A percentile compares a stretch with the other conserved stretches of the same genome.
Evolutionary conservation across 2,329 filamentous ascomycete species (phyloP).

Genomic region (Arthrobotrys megalospora): DNA sequence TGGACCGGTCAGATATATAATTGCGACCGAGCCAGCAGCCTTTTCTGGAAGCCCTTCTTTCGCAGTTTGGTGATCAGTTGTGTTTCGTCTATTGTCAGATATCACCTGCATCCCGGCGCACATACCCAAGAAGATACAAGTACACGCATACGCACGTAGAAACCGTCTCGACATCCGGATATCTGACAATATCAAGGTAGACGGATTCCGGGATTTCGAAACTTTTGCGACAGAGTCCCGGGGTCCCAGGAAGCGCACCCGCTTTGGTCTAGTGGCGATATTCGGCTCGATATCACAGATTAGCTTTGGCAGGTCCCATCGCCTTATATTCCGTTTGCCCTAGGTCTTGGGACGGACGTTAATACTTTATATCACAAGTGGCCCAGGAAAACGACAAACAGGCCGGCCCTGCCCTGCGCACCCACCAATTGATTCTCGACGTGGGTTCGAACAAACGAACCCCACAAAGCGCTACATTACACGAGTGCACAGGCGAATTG

Average conservation of each 20-base stretch:
- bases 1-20: conserved; percentile 32
- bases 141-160: neutral
- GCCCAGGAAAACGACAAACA: conserved; percentile 16
- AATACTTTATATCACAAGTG: conserved; percentile 27
- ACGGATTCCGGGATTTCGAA: neutral
- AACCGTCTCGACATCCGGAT: conserved; percentile 12
- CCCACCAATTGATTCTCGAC: conserved; percentile 46
- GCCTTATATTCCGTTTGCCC: conserved; percentile 28
- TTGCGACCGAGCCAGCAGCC: conserved; percentile 35
- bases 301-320: conserved; percentile 32
- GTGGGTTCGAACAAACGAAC: conserved; percentile 41
- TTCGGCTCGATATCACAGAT: conserved; percentile 33
- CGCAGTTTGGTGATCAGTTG: conserved; percentile 7
- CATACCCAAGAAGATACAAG: conserved; percentile 3
- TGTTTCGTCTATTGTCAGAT: conserved; percentile 12
- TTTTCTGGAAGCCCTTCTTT: conserved; percentile 23
- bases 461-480: conserved; percentile 54
- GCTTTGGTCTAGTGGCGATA: conserved; percentile 28
- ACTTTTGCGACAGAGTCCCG: conserved; percentile 27
- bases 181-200: conserved; percentile 10
- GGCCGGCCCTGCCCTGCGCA: conserved; percentile 35
- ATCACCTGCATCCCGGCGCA: conserved; percentile 26
- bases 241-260: conserved; percentile 28
- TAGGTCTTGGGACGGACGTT: conserved; percentile 5
- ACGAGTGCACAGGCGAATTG: conserved; percentile 31